Percentiles rank a stretch among this genome's conserved stretches.
Conservation (phyloP, 1,139 yeast species). For the Suhomyces bokatorum region DNA sequence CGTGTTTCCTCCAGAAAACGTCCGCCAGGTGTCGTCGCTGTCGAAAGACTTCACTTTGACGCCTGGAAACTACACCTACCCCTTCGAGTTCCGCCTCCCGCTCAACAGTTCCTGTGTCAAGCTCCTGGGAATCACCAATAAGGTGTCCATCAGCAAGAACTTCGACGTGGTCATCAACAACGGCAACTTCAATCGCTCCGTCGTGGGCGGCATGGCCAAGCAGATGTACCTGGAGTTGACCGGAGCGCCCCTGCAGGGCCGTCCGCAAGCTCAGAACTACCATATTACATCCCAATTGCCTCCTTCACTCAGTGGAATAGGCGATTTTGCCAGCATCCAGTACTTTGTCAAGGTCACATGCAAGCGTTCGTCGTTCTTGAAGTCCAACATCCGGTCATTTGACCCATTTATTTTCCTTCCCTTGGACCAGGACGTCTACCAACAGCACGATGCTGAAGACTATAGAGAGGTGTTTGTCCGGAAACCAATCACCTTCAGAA, state of each 20-base stretch:
- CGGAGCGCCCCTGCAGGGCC: constrained; percentile 4
- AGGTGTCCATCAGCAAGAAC: constrained; percentile 35
- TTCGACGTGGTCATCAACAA: constrained; percentile 37
- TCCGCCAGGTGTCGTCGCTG: constrained; percentile 43
- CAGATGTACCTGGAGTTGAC: constrained; percentile 2
- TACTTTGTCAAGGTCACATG: constrained; percentile 64
- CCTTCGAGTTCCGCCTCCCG: constrained; percentile 59
- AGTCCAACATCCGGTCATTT: constrained; percentile 47
- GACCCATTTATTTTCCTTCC: constrained; percentile 59
- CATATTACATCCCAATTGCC: constrained; percentile 53
- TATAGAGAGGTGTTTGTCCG: constrained; percentile 43
- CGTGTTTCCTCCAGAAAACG: constrained; percentile 63
- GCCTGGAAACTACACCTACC: constrained; percentile 60
- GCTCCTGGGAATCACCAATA: constrained; percentile 43
- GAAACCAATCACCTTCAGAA: constrained; percentile 38
- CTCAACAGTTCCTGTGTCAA: constrained; percentile 49
- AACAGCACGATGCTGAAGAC: constrained; percentile 25
- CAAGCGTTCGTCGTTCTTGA: constrained; percentile 53
- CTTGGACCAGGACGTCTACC: constrained; percentile 40
- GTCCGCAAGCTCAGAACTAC: constrained; percentile 16
- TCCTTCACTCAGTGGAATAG: constrained; percentile 54
- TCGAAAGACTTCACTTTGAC: constrained; percentile 58
- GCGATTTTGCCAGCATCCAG: constrained; percentile 47
- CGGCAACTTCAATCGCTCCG: constrained; percentile 32
- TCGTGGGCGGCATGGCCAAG: constrained; percentile 24